Evolutionary conservation across 805 yeast species (phyloP).

Genomic region (Nakazawaea peltata): DNA sequence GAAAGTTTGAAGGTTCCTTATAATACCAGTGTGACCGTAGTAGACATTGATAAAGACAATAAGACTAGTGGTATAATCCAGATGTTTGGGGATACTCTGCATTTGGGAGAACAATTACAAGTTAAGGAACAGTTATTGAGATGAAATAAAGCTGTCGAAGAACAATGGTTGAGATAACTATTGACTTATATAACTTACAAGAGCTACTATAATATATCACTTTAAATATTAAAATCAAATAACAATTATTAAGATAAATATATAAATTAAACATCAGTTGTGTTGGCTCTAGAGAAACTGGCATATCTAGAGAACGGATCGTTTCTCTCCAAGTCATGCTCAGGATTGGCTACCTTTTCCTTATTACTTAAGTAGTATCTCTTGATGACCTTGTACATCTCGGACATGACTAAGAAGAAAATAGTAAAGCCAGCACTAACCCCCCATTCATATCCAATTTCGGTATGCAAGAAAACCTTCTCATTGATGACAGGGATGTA

Average conservation of each 20-base stretch:
- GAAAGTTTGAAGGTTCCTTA: constrained; percentile 50
- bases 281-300: constrained; percentile 46
- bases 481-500: constrained; percentile 84
- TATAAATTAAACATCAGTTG: constrained; percentile 22
- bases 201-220: too few relatives aligned
- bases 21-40: constrained; percentile 66
- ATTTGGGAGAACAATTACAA: constrained; percentile 49
- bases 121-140: constrained; percentile 41
- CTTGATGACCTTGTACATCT: constrained; percentile 60
- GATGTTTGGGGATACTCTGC: constrained; percentile 59
- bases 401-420: constrained; percentile 53
- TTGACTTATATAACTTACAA: too few relatives aligned
- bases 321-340: constrained; percentile 52
- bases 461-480: constrained; percentile 64
- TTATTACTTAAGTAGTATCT: constrained; percentile 41
- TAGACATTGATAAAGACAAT: constrained; percentile 42
- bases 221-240: too few relatives aligned
- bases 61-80: constrained; percentile 34
- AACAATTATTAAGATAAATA: too few relatives aligned
- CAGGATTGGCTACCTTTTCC: constrained; percentile 45
- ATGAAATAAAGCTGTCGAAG: constrained; percentile 15
- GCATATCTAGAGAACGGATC: constrained; percentile 59
- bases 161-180: too few relatives aligned
- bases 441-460: constrained; percentile 79
- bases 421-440: constrained; percentile 53